Base-by-base conservation (phyloP, 306 rosid species). In the Pachyrhizus erosus region DNA sequence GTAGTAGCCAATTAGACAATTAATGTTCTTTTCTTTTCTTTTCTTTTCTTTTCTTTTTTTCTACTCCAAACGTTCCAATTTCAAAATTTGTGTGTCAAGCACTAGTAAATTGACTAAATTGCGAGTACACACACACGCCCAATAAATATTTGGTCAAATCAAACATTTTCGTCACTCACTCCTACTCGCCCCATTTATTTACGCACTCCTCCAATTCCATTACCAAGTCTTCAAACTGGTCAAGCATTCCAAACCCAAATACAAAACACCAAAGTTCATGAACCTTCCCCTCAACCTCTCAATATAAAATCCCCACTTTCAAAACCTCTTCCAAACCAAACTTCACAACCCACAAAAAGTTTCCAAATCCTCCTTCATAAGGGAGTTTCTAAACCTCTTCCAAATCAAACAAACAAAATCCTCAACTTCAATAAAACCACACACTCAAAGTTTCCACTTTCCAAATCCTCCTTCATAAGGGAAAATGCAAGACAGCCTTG, bases 21-120 rank as follows among this genome's bases (percentile, higher is more conserved):
- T 26, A 26, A 9, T 60, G 26, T 29, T 29, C 0, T 15, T 29
- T 69, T 42, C 10, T 1, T 33, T 45, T 31, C 0, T n/a, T 26
- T n/a, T n/a, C n/a, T 60, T 60, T 29, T 29, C 0, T 15, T 29
- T 69, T 42, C 10, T 1, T 33, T 45, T 31, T 1, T n/a, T 26
- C 18, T 43, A 2, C 43, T 70, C 70, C 86, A 77, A 87, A 87
- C 88, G 88, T 77, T 87, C 88, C 26, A 81, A 78, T 84, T 84
- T 81, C 84, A 84, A 81, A 83, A 31, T 4, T 5, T 37, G 23
- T 43, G 71, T 82, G 40, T 60, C 70, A 42, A 82, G 82, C 80
- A 68, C 48, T 43, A 60, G 58, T 10, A 15, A 69, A 20, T 80
- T 80, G 87, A 85, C 87, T 67, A 51, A 71, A 54, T 73, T 34